Base-by-base conservation (phyloP, 1,284 basidiomycete species). In the Sphaerobolus stellatus region DNA sequence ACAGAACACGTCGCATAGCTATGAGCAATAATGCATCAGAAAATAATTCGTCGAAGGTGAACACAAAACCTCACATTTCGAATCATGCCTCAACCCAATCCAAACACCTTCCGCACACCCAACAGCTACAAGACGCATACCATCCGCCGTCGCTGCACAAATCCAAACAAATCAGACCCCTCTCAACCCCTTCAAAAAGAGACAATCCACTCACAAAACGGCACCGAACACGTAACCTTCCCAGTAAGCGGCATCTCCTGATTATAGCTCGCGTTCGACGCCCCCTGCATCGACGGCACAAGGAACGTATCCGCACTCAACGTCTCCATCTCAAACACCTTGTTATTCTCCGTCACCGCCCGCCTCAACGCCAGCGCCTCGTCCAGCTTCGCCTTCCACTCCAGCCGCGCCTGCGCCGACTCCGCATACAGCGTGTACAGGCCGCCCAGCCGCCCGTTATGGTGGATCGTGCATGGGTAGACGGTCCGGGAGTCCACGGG, bases 81-180 rank as follows among this genome's bases (percentile, higher is more conserved):
- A 86, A 66, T 96, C 89, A 63, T 92, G 88, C 29, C 92, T 82
- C 69, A 97, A 87, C 0, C 95, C 96, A 60, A 98, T 96, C 92
- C 94, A 98, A 2, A 98, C 92, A 33, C 96, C 96, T 65, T 98
- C 93, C 0, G 91, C 87, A 69, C 94, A 97, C 20, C 95, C 95
- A 61, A 98, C 87, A 0, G 95, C 94, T 18, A 98, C 88, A 16
- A 98, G 77, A 2, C 83, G 81, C 41, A 92, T 83, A 4, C 90
- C 86, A 67, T 98, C 93, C 5, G 83, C 77, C 2, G 93, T 93
- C 52, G 80, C 90, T 92, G 58, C 5, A 58, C 50, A 16, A 54
- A 58, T 16, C 45, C 31, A 44, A 57, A 50, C 9, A 22, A 11
- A 20, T n/a, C n/a, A n/a, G n/a, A n/a, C n/a, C n/a, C n/a, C n/a